These are phyloP conservation scores for Hibiscus syriacus DNA, from an alignment of 345 rosid genomes.

Conservation along the genomic window DNA sequence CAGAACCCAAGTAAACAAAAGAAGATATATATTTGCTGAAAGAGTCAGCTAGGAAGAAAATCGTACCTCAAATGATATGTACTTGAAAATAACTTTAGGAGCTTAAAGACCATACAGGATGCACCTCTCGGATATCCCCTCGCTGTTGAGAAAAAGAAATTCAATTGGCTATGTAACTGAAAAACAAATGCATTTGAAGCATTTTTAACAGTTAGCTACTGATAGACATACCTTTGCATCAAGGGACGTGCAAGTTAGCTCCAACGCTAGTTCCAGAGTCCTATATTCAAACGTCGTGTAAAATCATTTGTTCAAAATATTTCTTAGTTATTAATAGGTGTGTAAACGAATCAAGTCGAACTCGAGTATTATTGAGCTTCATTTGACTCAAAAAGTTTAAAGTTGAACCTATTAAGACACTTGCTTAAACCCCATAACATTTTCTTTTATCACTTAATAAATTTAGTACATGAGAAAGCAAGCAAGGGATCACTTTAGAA, in stretches of 20 bases:
- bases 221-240: slow-evolving; percentile 67
- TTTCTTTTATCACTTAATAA: too few species aligned
- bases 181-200: not conserved
- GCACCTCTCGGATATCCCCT: not conserved
- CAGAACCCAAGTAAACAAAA: slow-evolving; percentile 88
- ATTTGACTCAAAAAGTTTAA: too few species aligned
- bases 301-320: too few species aligned
- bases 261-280: slow-evolving; percentile 91
- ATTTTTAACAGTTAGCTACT: not conserved
- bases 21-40: too few species aligned
- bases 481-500: not conserved
- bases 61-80: too few species aligned
- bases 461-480: not conserved
- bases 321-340: too few species aligned
- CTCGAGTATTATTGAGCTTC: too few species aligned
- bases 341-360: too few species aligned
- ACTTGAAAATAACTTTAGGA: not conserved
- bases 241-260: slow-evolving; percentile 75
- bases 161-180: not conserved
- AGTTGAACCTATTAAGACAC: too few species aligned
- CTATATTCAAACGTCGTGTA: slow-evolving; percentile 84
- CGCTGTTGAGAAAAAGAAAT: not conserved
- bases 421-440: too few species aligned
- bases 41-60: not conserved
- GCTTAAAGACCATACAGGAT: not conserved